phyloP scores from a whole-genome alignment of 106 monocot species.

The Chionographis japonica region DNA sequence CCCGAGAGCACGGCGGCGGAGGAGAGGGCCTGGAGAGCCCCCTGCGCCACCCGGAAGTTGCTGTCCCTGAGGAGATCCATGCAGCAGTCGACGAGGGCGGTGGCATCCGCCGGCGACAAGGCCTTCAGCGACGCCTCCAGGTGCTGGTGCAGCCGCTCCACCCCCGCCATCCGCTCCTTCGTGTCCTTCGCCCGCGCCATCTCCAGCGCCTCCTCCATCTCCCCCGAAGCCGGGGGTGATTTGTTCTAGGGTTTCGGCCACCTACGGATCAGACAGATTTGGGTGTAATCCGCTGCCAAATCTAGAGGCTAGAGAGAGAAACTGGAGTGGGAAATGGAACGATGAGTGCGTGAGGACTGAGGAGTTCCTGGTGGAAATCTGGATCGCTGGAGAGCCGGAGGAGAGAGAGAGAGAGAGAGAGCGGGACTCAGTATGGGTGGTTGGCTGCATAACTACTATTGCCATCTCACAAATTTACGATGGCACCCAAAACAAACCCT shows the following conservation, averaged over 20 bases:
- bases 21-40: conserved; percentile 85
- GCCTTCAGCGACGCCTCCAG: conserved; percentile 65
- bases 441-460: too few species aligned
- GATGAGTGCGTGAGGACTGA: too few species aligned
- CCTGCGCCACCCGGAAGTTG: conserved; percentile 94
- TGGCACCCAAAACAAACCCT: too few species aligned
- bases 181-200: conserved; percentile 95
- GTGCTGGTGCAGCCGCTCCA: conserved; percentile 87
- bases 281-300: too few species aligned
- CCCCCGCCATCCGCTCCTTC: conserved; percentile 93
- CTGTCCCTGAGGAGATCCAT: conserved; percentile 92
- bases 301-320: too few species aligned
- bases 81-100: conserved; percentile 80
- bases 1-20: conserved; percentile 90
- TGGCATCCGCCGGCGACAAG: conserved; percentile 61
- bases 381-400: background rate
- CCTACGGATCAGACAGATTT: too few species aligned
- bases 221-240: background rate
- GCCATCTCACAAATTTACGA: too few species aligned
- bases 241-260: conserved; percentile 26
- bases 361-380: too few species aligned
- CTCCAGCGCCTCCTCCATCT: conserved; percentile 92
- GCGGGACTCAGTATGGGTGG: too few species aligned
- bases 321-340: too few species aligned
- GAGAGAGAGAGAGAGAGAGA: background rate